Percentiles rank a stretch among this genome's conserved stretches.
phyloP scores from a whole-genome alignment of 2,329 filamentous ascomycete genomes.

The Hypoxylon sp. region DNA sequence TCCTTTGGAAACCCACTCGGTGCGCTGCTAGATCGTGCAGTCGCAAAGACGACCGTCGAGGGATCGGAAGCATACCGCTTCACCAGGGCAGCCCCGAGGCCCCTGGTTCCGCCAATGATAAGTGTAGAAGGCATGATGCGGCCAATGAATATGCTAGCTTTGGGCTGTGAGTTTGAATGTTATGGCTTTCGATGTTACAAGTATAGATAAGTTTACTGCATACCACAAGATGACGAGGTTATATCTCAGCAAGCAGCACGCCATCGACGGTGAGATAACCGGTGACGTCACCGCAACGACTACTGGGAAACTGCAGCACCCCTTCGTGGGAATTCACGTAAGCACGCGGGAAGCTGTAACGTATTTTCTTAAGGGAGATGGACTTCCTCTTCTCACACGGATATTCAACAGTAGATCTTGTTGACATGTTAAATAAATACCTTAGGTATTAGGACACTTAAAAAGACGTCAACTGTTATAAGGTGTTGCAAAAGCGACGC shows the following conservation, averaged over 20 bases:
- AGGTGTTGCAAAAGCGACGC: too few relatives aligned
- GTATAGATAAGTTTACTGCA: slow-evolving; percentile 3
- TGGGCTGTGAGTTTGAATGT: neutral
- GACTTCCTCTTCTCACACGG: neutral
- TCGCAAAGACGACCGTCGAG: slow-evolving; percentile 68
- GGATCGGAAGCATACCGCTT: slow-evolving; percentile 66
- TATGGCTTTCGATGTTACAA: neutral
- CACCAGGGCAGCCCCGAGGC: slow-evolving; percentile 72
- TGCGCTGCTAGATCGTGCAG: slow-evolving; percentile 62
- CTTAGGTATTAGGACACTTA: too few relatives aligned
- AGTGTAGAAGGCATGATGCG: slow-evolving; percentile 61
- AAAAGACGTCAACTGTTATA: too few relatives aligned
- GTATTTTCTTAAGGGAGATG: too few relatives aligned
- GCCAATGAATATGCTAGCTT: neutral
- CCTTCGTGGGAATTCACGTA: neutral
- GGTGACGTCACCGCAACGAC: slow-evolving; percentile 29
- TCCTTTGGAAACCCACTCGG: slow-evolving; percentile 58
- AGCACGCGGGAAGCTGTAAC: neutral
- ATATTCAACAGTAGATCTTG: too few relatives aligned
- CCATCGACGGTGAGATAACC: slow-evolving; percentile 26
- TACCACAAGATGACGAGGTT: neutral
- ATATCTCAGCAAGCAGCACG: slow-evolving; percentile 23
- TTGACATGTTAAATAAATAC: too few relatives aligned
- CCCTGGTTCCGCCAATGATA: slow-evolving; percentile 76
- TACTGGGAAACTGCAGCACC: neutral